phyloP scores from a whole-genome alignment of 257 asterid species.

The Cynanchum wilfordii region DNA sequence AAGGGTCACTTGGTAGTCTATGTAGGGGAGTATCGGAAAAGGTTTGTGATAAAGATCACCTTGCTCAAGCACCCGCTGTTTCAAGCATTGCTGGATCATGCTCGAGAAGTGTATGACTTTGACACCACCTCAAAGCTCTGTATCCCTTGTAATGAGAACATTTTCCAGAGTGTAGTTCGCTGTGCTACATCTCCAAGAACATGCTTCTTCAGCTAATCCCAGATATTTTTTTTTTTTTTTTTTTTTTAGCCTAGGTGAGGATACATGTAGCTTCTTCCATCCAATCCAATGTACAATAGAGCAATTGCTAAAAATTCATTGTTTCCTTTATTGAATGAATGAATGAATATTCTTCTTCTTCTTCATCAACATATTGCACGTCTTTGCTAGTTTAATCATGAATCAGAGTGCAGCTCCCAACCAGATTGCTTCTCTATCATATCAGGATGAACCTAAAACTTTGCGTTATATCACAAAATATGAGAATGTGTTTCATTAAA shows the following conservation, averaged over 20 bases:
- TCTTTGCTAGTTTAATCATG: not conserved
- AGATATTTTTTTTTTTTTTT: not conserved
- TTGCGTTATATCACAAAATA: not conserved
- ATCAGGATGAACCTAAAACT: not conserved
- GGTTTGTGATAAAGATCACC: slow-evolving; percentile 69
- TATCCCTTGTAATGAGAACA: slow-evolving; percentile 75
- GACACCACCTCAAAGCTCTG: slow-evolving; percentile 56
- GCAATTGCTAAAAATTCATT: slow-evolving; percentile 25
- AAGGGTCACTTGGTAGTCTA: slow-evolving; percentile 85
- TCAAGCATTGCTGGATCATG: slow-evolving; percentile 74
- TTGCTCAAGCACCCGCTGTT: slow-evolving; percentile 70
- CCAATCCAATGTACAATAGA: slow-evolving; percentile 29
- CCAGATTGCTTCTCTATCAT: not conserved
- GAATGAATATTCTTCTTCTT: not conserved
- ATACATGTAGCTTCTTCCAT: slow-evolving; percentile 13
- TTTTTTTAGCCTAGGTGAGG: slow-evolving; percentile 13
- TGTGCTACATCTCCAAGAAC: slow-evolving; percentile 55
- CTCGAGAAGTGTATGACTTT: slow-evolving; percentile 68
- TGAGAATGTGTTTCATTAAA: not conserved
- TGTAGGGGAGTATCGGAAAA: slow-evolving; percentile 63
- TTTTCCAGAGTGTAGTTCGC: slow-evolving; percentile 62
- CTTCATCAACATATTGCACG: not conserved
- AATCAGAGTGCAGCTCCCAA: not conserved
- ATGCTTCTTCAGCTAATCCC: slow-evolving; percentile 37
- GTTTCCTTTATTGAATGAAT: not conserved